Percentiles rank a stretch among this genome's conserved stretches.
Evolutionary conservation across 225 moss, liverwort and hornwort species (phyloP).

Genomic region (Asterella californica): DNA sequence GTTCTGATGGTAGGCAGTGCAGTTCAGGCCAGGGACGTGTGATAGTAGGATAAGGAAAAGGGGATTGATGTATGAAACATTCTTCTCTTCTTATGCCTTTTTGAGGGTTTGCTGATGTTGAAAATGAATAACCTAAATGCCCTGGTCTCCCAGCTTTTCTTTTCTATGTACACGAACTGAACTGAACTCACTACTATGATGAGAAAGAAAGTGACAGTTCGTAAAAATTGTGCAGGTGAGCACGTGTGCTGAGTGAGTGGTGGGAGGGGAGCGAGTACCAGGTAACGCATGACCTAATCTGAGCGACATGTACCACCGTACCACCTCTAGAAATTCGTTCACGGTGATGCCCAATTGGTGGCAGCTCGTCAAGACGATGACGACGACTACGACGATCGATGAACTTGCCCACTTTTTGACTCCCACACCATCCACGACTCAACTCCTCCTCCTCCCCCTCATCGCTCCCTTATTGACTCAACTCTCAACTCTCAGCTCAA

Average conservation of each 20-base stretch:
- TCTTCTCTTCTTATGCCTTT: background rate
- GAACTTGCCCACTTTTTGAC: too few relatives aligned
- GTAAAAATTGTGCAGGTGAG: too few relatives aligned
- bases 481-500: too few relatives aligned
- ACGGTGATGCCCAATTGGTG: background rate
- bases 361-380: too few relatives aligned
- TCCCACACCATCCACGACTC: too few relatives aligned
- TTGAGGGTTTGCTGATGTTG: background rate
- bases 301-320: background rate
- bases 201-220: too few relatives aligned
- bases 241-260: too few relatives aligned
- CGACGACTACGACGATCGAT: too few relatives aligned
- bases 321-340: background rate
- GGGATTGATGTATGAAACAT: constrained; percentile 6
- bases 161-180: too few relatives aligned
- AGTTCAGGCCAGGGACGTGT: background rate
- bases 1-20: background rate
- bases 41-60: background rate
- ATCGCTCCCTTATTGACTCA: too few relatives aligned
- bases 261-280: background rate
- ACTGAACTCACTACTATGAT: background rate
- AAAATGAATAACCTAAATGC: background rate
- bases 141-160: constrained; percentile 2
- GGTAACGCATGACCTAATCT: background rate
- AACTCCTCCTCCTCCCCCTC: too few relatives aligned